Base-by-base conservation (phyloP, 2,329 filamentous ascomycete genomes). In the Westerdykella ornata region DNA sequence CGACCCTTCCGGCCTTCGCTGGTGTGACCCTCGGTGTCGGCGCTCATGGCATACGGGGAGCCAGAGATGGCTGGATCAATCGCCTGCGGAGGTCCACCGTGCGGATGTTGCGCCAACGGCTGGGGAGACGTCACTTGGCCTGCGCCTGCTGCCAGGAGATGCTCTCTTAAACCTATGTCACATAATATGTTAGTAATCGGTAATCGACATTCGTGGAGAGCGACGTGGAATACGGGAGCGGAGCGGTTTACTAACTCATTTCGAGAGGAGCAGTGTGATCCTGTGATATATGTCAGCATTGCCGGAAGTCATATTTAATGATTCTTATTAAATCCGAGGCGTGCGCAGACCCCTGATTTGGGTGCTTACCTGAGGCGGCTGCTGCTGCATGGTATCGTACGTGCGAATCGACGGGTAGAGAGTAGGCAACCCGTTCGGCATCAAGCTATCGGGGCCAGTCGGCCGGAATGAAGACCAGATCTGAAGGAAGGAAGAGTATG, bases 1-100 rank as follows among this genome's bases (percentile, higher is more conserved):
- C 95, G 94, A 11, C 82, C 82, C 68, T 92, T 90, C 38, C 82
- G 76, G 17, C 81, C 71, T 45, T 67, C 60, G 49, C 54, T 66
- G 51, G 64, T 51, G 45, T 68, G 66, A 36, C 68, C 70, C 33
- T 74, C 72, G 39, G 63, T 66, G 68, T 51, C 70, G 37, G 59
- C 57, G 47, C 67, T 71, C 60, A 78, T 72, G 57, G 60, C 32
- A 58, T 72, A 76, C 62, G 39, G 68, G 52, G 44, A 47, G 41
- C 75, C 74, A 7, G 74, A 71, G 48, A 79, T 80, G 37, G 74
- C 75, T 30, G 76, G 77, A 56, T 79, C 76, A 51, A 79, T 78
- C 52, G 78, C 75, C 49, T 72, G 70, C 44, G 76, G 54, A 20
- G 44, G 69, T 68, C 71, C 56, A 47, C 68, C 53, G 57, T 52